Conservation (phyloP, 768 basidiomycete species). For the Lepiota brunneoincarnata region DNA sequence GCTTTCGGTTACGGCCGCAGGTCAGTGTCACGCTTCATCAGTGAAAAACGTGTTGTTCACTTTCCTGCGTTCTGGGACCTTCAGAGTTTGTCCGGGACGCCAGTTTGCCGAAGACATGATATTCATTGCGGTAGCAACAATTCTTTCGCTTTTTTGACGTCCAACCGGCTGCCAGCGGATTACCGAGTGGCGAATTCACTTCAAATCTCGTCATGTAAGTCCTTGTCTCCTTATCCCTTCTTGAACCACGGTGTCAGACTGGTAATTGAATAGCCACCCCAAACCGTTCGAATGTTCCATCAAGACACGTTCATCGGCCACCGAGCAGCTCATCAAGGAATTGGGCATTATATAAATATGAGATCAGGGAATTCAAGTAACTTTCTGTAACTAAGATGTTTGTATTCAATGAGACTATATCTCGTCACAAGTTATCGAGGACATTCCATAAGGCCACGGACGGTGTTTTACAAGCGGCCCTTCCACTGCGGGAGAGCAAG, state of each 20-base stretch:
- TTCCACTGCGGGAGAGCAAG: no score
- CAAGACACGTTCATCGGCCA: slow-evolving; percentile 6
- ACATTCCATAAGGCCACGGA: no score
- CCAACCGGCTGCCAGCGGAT: not conserved
- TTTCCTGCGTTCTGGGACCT: no score
- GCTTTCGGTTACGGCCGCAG: slow-evolving; percentile 11
- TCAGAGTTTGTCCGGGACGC: slow-evolving; percentile 25
- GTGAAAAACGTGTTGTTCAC: no score
- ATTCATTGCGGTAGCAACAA: slow-evolving; percentile 19
- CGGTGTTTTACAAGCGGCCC: no score
- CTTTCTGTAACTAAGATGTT: no score
- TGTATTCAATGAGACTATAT: no score
- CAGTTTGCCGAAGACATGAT: slow-evolving; percentile 22
- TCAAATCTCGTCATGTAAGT: slow-evolving; percentile 6
- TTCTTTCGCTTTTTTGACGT: slow-evolving; percentile 25
- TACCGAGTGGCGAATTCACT: slow-evolving; percentile 4
- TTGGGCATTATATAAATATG: not conserved
- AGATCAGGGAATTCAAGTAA: no score
- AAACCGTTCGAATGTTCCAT: slow-evolving; percentile 14
- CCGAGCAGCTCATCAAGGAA: slow-evolving; percentile 6
- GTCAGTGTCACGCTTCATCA: not conserved
- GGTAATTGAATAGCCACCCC: slow-evolving; percentile 3
- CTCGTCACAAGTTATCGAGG: no score
- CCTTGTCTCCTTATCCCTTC: not conserved
- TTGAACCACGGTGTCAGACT: not conserved